These are phyloP conservation scores for Xylaria sp. DNA, from an alignment of 2,329 filamentous ascomycete species.

Conservation along the genomic window DNA sequence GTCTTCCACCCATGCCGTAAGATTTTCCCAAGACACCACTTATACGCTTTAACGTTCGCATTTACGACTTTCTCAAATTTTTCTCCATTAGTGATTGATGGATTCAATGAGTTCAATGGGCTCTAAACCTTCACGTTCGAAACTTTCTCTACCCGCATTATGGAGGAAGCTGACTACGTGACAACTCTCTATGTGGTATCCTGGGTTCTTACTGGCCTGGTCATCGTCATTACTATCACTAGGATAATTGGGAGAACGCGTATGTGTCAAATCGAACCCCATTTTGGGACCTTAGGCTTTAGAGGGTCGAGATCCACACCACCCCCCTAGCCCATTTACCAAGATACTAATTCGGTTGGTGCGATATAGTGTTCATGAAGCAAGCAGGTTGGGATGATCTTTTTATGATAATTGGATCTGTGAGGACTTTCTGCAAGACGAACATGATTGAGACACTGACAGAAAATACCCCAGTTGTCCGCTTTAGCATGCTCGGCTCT, in stretches of 20 bases:
- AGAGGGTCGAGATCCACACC: not conserved
- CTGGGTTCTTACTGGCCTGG: conserved; percentile 5
- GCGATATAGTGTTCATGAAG: conserved; percentile 8
- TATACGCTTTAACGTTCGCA: not conserved
- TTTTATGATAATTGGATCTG: conserved; percentile 16
- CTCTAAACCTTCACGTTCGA: not conserved
- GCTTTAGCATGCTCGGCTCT: conserved; percentile 14
- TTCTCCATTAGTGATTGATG: not conserved
- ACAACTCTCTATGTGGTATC: conserved; percentile 11
- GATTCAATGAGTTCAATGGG: not conserved
- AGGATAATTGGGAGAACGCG: conserved; percentile 14
- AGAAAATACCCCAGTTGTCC: not conserved
- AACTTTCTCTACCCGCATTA: not conserved
- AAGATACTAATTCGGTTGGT: not conserved
- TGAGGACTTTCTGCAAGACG: not conserved
- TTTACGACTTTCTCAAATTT: not conserved
- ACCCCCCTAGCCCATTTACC: not conserved
- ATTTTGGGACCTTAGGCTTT: not conserved
- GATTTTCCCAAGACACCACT: not conserved
- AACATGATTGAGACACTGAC: not conserved
- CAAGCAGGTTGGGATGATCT: conserved; percentile 25
- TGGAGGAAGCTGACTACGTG: conserved; percentile 15
- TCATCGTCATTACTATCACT: not conserved
- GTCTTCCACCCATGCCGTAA: not conserved
- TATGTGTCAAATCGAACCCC: not conserved